Base-by-base conservation (phyloP, 257 asterid genomes). In the Solanum bulbocastanum region DNA sequence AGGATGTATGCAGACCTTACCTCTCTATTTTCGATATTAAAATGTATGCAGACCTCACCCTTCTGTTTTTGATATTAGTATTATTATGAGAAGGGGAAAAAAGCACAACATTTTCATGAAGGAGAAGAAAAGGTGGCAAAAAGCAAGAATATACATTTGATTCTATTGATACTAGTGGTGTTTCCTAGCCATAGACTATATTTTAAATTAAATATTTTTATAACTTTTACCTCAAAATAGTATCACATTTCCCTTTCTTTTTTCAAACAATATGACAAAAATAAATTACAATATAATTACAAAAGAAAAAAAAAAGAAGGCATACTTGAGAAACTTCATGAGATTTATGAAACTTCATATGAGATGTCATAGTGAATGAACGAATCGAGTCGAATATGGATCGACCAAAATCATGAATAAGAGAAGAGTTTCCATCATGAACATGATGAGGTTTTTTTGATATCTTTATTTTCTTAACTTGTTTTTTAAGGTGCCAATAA, bases 401-500 rank as follows among this genome's bases (percentile, higher is more conserved):
- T 7, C 90, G 90, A 9, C 98, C 96, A 73, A 89, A 90, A 32
- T 92, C 92, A 5, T 74, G 83, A 37, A 46, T 79, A 83, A 44
- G 66, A 69, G 68, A 84, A 36, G 86, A 44, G n/a, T 56, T 74
- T 36, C 83, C 87, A 20, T 85, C 90, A 5, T 86, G 78, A 36
- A 85, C 58, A 40, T 88, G 83, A 40, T 88, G 83, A 22, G 93
- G 68, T 79, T 90, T 90, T 87, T 90, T 88, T 10, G 97, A 90
- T n/a, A 94, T 81, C 87, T 91, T 94, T 23, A 95, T 88, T 84
- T 91, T 93, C 90, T 94, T 95, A 36, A 95, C 95, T 27, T 94
- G 94, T 90, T 95, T 95, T 85, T 95, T 95, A 11, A 95, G 94
- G 44, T 89, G 95, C 95, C 98, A 94, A 46, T 95, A 95, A 83